Evolutionary conservation across 1,284 basidiomycete species (phyloP), one percentile per base, ranked within the genome.

Genomic region (Porodaedalea pini): DNA sequence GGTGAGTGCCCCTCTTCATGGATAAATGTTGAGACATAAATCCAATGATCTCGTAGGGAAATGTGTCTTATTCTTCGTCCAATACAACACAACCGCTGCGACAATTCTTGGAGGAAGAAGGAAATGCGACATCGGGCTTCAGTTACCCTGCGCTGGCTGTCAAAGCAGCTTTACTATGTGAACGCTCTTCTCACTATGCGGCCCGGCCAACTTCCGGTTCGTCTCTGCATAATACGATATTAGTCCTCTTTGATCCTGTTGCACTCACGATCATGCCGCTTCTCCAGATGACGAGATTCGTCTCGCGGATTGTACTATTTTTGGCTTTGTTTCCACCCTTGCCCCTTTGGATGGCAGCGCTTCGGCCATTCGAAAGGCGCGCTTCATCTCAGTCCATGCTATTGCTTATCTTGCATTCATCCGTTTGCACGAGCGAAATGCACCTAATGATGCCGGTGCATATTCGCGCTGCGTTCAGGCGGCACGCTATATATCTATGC

Each of bases 401-500:
- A 47, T 50, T 4, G 52, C 58, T 8, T 59, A 56, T 34, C 50
- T 51, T 17, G 36, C 58, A 4, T 56, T 59, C 36, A 49, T 59
- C 15, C 47, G 48, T 19, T 32, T 59, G 23, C 58, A 59, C 19
- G 58, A 59, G 31, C 15, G 23, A 4, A 48, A 54, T 15, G 53
- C 58, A 23, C 54, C 48, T 25, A 41, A 17, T 6, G 58, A 59
- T 40, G 7, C 17, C 7, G 31, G 58, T 13, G 53, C 58, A 17
- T 59, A 59, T 41, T 27, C 29, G 13, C 45, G 58, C 17, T 59
- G 58, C 45, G 51, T 59, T 0, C 58, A 59, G 43, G 58, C 58
- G n/a, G 53, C 58, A 5, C 48, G 58, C 19, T 56, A 55, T 41
- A 56, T 59, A n/a, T 41, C 58, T 11, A 51, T 45, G 40, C 45